Conservation (phyloP, 352 stramenopile species). For the Globisporangium okanoganense region DNA sequence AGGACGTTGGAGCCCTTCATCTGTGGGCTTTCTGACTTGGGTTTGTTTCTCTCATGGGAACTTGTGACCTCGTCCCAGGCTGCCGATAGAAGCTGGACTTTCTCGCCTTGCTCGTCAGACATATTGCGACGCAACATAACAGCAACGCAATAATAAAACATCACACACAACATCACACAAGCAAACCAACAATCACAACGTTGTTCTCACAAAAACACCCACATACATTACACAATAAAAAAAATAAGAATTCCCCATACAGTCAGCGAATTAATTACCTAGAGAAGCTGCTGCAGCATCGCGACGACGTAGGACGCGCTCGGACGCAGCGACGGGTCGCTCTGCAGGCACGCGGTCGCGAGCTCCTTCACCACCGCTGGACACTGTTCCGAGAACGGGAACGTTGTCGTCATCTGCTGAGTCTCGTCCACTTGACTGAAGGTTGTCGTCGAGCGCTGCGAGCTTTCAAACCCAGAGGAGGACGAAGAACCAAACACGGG, state of each 20-base stretch:
- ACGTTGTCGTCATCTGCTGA: conserved; percentile 47
- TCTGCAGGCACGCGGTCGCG: conserved; percentile 59
- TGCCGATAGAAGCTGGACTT: too few species aligned
- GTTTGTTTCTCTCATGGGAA: too few species aligned
- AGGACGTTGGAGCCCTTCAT: too few species aligned
- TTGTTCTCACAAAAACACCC: conserved; percentile 4
- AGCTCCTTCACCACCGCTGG: conserved; percentile 51
- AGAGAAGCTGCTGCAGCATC: conserved; percentile 49
- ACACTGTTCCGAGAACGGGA: conserved; percentile 69
- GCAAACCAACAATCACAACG: conserved; percentile 14
- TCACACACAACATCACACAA: background rate
- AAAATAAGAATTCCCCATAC: background rate
- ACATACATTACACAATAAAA: conserved; percentile 1
- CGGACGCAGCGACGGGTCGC: conserved; percentile 63
- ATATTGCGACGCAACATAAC: background rate
- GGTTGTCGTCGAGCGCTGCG: conserved; percentile 27
- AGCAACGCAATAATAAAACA: background rate
- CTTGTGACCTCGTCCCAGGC: too few species aligned
- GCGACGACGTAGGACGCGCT: conserved; percentile 70
- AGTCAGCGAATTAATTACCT: background rate
- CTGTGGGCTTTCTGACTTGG: too few species aligned
- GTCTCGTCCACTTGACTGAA: conserved; percentile 18
- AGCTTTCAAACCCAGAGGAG: conserved; percentile 22
- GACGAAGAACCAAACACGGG: background rate
- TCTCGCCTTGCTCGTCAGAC: too few species aligned